Conservation (phyloP, 331 rosid species). For the Spiraea crenata region DNA sequence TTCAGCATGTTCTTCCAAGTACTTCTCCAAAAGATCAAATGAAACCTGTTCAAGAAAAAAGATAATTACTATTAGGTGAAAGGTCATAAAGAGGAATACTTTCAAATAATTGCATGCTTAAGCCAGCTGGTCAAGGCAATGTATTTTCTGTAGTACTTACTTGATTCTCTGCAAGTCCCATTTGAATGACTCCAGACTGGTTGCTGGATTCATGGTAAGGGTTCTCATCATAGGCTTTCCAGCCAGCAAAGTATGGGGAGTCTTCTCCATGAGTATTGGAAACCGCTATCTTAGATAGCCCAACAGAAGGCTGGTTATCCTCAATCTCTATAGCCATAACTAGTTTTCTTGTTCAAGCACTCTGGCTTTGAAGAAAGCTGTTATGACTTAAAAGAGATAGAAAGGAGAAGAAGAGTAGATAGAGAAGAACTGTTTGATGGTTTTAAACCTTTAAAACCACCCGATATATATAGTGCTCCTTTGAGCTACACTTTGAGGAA, state of each 20-base stretch:
- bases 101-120: no score
- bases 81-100: no score
- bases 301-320: slow-evolving; percentile 42
- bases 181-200: slow-evolving; percentile 79
- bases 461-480: slow-evolving; percentile 42
- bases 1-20: slow-evolving; percentile 57
- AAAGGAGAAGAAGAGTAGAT: background rate
- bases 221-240: slow-evolving; percentile 91
- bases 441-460: slow-evolving; percentile 19
- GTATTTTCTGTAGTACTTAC: slow-evolving; percentile 42
- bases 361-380: slow-evolving; percentile 25
- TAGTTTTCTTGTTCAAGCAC: slow-evolving; percentile 21
- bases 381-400: slow-evolving; percentile 12
- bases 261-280: slow-evolving; percentile 95
- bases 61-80: background rate
- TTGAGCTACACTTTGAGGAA: background rate
- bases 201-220: slow-evolving; percentile 69
- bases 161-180: slow-evolving; percentile 98
- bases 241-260: slow-evolving; percentile 94
- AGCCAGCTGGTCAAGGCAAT: no score
- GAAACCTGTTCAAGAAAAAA: slow-evolving; percentile 56
- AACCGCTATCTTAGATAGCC: slow-evolving; percentile 64
- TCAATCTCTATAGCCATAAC: slow-evolving; percentile 60
- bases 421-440: slow-evolving; percentile 37
- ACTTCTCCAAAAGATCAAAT: slow-evolving; percentile 79